Conservation (phyloP, 768 basidiomycete species). For the Trametes punicea region DNA sequence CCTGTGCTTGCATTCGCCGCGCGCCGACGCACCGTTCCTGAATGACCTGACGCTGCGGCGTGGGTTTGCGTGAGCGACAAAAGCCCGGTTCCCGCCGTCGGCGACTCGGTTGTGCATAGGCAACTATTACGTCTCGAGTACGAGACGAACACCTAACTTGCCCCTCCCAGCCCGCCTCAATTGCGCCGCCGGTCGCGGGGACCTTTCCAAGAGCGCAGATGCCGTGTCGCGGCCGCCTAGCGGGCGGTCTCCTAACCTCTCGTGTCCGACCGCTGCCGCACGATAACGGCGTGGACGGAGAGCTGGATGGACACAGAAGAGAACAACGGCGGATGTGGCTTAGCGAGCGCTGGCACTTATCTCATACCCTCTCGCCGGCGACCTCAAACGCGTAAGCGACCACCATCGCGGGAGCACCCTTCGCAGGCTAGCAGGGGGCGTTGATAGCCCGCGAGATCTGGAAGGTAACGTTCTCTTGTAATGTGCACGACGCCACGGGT, state of each 20-base stretch:
- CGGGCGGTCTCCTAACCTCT: not conserved
- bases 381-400: not conserved
- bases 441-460: constrained; percentile 9
- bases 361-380: not conserved
- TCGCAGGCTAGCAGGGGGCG: not conserved
- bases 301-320: not conserved
- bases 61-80: not conserved
- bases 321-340: not conserved
- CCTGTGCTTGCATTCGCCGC: not conserved
- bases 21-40: constrained; percentile 4
- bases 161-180: not conserved
- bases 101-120: not conserved
- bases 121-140: constrained; percentile 18
- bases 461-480: not conserved
- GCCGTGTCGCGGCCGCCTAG: not conserved
- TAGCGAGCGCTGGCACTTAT: not conserved
- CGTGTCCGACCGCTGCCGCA: not conserved
- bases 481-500: constrained; percentile 1
- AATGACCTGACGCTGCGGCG: constrained; percentile 7
- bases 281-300: not conserved
- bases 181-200: not conserved
- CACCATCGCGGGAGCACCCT: constrained; percentile 13
- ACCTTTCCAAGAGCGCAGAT: not conserved
- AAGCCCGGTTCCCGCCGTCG: not conserved
- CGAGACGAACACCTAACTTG: constrained; percentile 1